Evolutionary conservation across 129 eudicot genomes (phyloP), one percentile per base, ranked within the genome.

Genomic region (Helianthus tuberosus): DNA sequence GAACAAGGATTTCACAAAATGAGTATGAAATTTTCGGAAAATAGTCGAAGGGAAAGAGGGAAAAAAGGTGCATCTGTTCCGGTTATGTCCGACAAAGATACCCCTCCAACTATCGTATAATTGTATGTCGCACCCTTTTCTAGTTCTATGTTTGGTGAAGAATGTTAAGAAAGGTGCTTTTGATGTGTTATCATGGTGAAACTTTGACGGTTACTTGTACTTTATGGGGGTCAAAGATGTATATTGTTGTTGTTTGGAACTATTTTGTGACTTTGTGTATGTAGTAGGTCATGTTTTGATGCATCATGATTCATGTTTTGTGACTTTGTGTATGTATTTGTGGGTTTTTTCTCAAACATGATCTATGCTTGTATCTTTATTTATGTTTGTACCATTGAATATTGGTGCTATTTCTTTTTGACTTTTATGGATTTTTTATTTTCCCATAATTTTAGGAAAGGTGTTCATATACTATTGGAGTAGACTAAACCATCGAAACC

Each of bases 11-110:
- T 76, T 59, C 97, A 92, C 66, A 76, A 58, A 32, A 83, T 81
- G 62, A 92, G 97, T 78, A 32, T 89, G 72, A 92, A 92, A 15
- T 92, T 92, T 57, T 85, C 97, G 0, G 84, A 83, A 43, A 89
- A 85, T 52, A 82, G 96, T 73, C 63, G 71, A 44, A 85, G 85
- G 3, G 97, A 91, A 79, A 71, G 97, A 70, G 90, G 96, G 17
- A 80, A 60, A 57, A 82, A 62, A 60, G 80, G 78, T 10, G 76
- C 1, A 3, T 76, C 87, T 44, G 89, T 77, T n/a, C 79, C 89
- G 3, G 4, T 52, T 48, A 8, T 75, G 15, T 71, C 85, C 5
- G 29, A 61, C 15, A 68, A 72, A 1, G 82, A 70, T 43, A 79
- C 65, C 35, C 81, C 84, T 11, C 63, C 76, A 46, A 68, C 80